Percentiles rank a stretch among this genome's conserved stretches.
These are phyloP conservation scores for Phyllosticta citribraziliensis DNA, from an alignment of 2,329 filamentous ascomycete genomes.

Conservation along the genomic window DNA sequence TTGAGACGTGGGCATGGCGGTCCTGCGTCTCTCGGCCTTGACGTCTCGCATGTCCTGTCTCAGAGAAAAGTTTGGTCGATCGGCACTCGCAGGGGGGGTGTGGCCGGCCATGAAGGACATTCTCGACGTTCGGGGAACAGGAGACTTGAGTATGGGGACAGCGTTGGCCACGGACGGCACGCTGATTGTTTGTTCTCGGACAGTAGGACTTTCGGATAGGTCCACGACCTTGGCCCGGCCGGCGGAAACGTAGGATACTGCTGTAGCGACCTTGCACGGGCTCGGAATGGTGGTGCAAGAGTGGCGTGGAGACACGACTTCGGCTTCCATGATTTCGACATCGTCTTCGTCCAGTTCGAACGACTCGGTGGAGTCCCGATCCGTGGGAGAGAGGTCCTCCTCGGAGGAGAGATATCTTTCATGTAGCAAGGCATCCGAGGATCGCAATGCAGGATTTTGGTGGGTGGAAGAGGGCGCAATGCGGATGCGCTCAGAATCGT, in stretches of 20 bases:
- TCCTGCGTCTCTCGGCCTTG: conserved; percentile 3
- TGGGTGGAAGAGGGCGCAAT: conserved; percentile 21
- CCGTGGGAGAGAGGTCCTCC: conserved; percentile 28
- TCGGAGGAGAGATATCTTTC: conserved; percentile 30
- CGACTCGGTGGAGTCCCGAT: conserved; percentile 20
- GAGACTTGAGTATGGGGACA: conserved; percentile 17
- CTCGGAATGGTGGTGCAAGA: conserved; percentile 8
- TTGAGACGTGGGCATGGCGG: conserved; percentile 1
- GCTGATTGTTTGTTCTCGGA: conserved; percentile 15
- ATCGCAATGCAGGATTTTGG: conserved; percentile 11
- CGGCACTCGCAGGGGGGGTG: conserved; percentile 12
- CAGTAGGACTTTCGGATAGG: conserved; percentile 14
- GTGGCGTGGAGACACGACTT: not conserved
- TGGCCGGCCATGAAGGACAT: conserved; percentile 17
- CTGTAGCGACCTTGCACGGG: conserved; percentile 26
- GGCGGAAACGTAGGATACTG: conserved; percentile 27
- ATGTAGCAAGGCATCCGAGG: conserved; percentile 22
- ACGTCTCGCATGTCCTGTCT: not conserved
- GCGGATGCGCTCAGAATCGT: conserved; percentile 23
- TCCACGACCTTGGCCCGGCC: conserved; percentile 30
- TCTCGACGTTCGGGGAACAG: conserved; percentile 17
- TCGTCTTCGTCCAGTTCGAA: conserved; percentile 17
- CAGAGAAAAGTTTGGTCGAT: not conserved
- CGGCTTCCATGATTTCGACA: conserved; percentile 6
- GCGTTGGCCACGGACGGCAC: conserved; percentile 24